Percentiles rank a stretch among this genome's conserved stretches.
Evolutionary conservation across 2,329 filamentous ascomycete species (phyloP).

Genomic region (Exserohilum rostratum): DNA sequence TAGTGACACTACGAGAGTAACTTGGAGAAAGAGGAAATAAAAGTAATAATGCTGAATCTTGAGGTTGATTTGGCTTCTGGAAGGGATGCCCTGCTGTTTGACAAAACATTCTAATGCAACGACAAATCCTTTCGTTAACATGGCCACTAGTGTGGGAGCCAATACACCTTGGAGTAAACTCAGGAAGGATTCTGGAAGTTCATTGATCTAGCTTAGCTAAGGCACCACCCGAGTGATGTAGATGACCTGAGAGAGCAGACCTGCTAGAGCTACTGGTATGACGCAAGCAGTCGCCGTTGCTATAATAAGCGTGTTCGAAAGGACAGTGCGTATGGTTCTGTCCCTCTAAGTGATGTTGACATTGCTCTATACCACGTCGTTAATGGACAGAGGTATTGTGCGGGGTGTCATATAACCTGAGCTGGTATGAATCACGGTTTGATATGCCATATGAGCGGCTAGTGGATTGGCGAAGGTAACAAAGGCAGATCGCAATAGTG

Average conservation of each 20-base stretch:
- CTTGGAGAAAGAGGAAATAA: slow-evolving; percentile 17
- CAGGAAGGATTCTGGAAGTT: slow-evolving; percentile 11
- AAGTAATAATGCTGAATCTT: slow-evolving; percentile 24
- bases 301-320: slow-evolving; percentile 10
- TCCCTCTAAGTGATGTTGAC: slow-evolving; percentile 11
- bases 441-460: slow-evolving; percentile 9
- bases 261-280: slow-evolving; percentile 11
- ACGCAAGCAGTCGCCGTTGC: slow-evolving; percentile 1
- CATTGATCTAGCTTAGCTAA: slow-evolving; percentile 12
- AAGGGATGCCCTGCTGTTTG: slow-evolving; percentile 7
- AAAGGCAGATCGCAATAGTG: slow-evolving; percentile 8
- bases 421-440: slow-evolving; percentile 15
- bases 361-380: slow-evolving; percentile 17
- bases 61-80: slow-evolving; percentile 9
- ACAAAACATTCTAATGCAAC: slow-evolving; percentile 5
- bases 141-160: slow-evolving; percentile 2
- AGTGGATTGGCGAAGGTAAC: slow-evolving; percentile 13
- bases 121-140: slow-evolving; percentile 9
- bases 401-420: slow-evolving; percentile 12
- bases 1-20: slow-evolving; percentile 15
- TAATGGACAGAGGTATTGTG: slow-evolving; percentile 5
- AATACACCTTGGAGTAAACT: slow-evolving; percentile 14
- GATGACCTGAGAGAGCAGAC: slow-evolving; percentile 17
- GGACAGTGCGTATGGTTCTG: slow-evolving; percentile 9
- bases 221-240: slow-evolving; percentile 10